Base-by-base conservation (phyloP, 1,139 yeast species). In the Candida tetrigidarum region DNA sequence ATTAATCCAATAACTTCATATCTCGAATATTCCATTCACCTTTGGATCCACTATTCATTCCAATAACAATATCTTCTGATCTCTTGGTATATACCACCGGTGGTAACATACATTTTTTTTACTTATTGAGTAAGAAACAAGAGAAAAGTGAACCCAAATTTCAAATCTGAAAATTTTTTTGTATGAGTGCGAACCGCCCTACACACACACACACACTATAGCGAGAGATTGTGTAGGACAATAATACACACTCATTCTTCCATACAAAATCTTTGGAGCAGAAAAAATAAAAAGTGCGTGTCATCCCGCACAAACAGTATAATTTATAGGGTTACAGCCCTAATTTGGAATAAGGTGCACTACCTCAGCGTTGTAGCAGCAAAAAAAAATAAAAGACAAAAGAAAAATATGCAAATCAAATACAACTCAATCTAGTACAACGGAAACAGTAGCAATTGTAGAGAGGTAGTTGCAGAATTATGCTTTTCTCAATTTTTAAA, bases 41-140 rank as follows among this genome's bases (percentile, higher is more conserved):
- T 29, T 25, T n/a, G 28, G n/a, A 5, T 15, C n/a, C 10, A 14
- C 33, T 16, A 29, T 29, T 19, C 25, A 19, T 19, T 32, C 10
- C 23, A n/a, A n/a, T 32, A 18, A 19, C 10, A 6, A 11, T n/a
- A 32, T 32, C 23, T 32, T 14, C 8, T 19, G 15, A 32, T 19
- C 36, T 14, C 36, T 32, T 19, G 36, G 25, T 32, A 32, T 32
- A 32, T 32, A 19, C 14, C n/a, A 19, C 35, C 36, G 41, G 36
- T 29, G 32, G 11, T 27, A 41, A 48, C 51, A 48, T 48, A 48
- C 51, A n/a, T n/a, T n/a, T 43, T 39, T 30, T 41, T 42, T 37
- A 39, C 43, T 43, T 30, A 40, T 45, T 40, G 43, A 37, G 39
- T 32, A 29, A 42, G 28, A 35, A 42, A 43, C 36, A 43, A 48